Evolutionary conservation across 2,329 filamentous ascomycete species (phyloP).

Genomic region (Dactylonectria macrodidyma): DNA sequence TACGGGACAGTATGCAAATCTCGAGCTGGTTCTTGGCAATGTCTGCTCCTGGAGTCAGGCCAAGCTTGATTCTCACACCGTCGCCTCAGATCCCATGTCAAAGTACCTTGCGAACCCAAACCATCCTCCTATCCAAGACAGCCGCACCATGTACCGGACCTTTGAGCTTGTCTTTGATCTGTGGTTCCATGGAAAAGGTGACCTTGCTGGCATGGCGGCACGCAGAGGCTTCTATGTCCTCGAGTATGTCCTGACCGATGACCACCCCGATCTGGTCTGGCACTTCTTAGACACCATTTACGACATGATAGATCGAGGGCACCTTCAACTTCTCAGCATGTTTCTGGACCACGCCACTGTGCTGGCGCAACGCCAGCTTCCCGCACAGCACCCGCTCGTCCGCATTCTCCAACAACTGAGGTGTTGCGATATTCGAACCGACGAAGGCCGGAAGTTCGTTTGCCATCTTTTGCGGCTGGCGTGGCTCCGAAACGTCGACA

Average conservation of each 20-base stretch:
- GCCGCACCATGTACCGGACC: slow-evolving; percentile 58
- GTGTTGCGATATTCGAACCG: slow-evolving; percentile 51
- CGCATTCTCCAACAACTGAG: slow-evolving; percentile 51
- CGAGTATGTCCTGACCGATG: slow-evolving; percentile 55
- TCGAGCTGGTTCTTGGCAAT: slow-evolving; percentile 53
- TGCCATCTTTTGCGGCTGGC: slow-evolving; percentile 54
- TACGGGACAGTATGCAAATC: slow-evolving; percentile 46
- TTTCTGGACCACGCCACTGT: slow-evolving; percentile 53
- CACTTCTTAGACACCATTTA: slow-evolving; percentile 57
- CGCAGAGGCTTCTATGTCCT: slow-evolving; percentile 54
- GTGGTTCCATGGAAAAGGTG: slow-evolving; percentile 54
- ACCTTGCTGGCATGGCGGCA: slow-evolving; percentile 55
- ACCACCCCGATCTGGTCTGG: slow-evolving; percentile 57
- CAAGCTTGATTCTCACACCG: slow-evolving; percentile 51
- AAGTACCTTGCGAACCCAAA: slow-evolving; percentile 54
- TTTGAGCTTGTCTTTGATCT: slow-evolving; percentile 57
- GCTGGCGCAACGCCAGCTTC: slow-evolving; percentile 48
- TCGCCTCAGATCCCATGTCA: slow-evolving; percentile 54
- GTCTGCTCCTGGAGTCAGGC: slow-evolving; percentile 54
- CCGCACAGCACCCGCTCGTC: slow-evolving; percentile 52
- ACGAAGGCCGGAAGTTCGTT: slow-evolving; percentile 50
- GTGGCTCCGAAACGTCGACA: slow-evolving; percentile 55
- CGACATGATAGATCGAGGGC: slow-evolving; percentile 55
- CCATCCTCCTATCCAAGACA: slow-evolving; percentile 55
- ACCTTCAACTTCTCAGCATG: slow-evolving; percentile 53